Base-by-base conservation (phyloP, 2,329 filamentous ascomycete genomes). In the Furcasterigmium furcatum region DNA sequence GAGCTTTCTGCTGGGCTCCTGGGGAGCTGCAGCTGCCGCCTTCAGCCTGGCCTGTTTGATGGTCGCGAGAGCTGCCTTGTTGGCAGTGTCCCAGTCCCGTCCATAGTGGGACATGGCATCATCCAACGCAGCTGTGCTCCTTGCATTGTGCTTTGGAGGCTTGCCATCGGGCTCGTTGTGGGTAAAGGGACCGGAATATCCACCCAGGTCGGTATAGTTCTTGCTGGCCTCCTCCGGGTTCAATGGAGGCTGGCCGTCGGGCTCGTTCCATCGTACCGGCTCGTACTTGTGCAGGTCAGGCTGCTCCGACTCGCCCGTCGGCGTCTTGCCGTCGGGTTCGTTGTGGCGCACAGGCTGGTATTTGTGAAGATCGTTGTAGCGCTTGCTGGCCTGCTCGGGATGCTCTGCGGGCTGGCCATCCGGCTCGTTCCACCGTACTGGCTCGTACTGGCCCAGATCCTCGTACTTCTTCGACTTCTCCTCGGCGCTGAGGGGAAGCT, bases 381-480 rank as follows among this genome's bases (percentile, higher is more conserved):
- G 38, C 44, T 67, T 68, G 9, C 64, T 64, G 34, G 55, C 49
- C 49, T 70, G 65, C 43, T 68, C 64, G 2, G 58, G 35, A 13
- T 61, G 59, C n/a, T 52, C 46, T 16, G 51, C 52, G 8, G 45
- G 56, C 18, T 60, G 46, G 4, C 65, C 65, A 29, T 63, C 50
- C 5, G 65, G 65, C 43, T 68, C 65, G 25, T 67, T 66, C 58
- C 59, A 66, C 5, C 45, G 44, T 6, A 58, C 52, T 9, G 62
- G 53, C 14, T 58, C 59, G 41, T 70, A 69, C 13, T 58, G 47
- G 21, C 55, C 55, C 38, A 69, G 58, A 22, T 72, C 64, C 4
- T 60, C 50, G 49, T 73, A 72, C 13, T 59, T 51, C 46, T 67
- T 64, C n/a, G 71, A 72, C 18, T 58, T 49, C 41, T 72, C 68